These are phyloP conservation scores for Capsella bursapastoris DNA, from an alignment of 345 rosid species.

Conservation along the genomic window DNA sequence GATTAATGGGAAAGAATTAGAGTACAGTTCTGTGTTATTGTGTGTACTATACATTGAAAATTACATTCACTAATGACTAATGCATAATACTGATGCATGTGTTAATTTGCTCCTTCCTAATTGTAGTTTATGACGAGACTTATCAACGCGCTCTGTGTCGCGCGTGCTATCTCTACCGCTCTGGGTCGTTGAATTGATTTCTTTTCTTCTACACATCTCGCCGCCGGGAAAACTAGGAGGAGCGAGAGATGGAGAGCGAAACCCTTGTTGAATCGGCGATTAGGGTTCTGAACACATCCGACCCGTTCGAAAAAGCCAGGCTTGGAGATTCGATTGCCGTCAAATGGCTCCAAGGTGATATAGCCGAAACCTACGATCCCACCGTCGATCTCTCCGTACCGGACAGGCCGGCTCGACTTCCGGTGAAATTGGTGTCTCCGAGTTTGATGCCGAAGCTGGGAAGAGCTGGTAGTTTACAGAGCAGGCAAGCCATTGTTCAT, in stretches of 20 bases:
- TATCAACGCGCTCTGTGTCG: not conserved
- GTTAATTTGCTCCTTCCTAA: too few species aligned
- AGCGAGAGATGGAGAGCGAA: conserved; percentile 46
- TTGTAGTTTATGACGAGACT: not conserved
- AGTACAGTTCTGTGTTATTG: not conserved
- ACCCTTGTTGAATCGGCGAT: conserved; percentile 80
- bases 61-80: too few species aligned
- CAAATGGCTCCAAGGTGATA: conserved; percentile 78
- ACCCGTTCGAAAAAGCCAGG: conserved; percentile 76
- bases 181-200: not conserved
- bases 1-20: not conserved
- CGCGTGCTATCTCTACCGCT: not conserved
- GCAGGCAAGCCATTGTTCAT: conserved; percentile 91
- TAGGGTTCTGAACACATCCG: conserved; percentile 71
- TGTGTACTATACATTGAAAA: too few species aligned
- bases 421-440: conserved; percentile 86
- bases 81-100: too few species aligned
- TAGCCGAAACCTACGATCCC: conserved; percentile 59
- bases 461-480: conserved; percentile 89
- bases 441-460: conserved; percentile 95
- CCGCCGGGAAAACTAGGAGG: conserved; percentile 24
- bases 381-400: conserved; percentile 58
- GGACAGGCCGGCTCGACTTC: conserved; percentile 72
- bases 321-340: conserved; percentile 77
- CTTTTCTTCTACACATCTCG: not conserved